These are phyloP conservation scores for Rhizopogon sp. DNA, from an alignment of 768 basidiomycete species.

Conservation along the genomic window DNA sequence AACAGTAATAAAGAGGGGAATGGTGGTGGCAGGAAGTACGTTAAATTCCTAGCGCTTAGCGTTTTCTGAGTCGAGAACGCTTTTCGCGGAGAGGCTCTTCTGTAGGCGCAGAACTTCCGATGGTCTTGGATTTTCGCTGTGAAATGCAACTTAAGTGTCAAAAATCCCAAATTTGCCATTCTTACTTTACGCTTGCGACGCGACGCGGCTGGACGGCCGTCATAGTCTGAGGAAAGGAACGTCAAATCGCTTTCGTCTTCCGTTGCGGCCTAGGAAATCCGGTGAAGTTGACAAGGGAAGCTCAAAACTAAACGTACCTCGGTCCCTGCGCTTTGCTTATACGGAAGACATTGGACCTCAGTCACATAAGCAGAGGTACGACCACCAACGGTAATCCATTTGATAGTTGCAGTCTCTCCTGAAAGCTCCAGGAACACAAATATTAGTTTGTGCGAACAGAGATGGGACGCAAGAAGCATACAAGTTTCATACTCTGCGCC, in stretches of 20 bases:
- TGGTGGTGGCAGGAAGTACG: background rate
- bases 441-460: constrained; percentile 1
- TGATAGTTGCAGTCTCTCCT: constrained; percentile 66
- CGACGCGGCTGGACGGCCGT: background rate
- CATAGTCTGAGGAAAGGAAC: background rate
- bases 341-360: constrained; percentile 48
- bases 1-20: too few relatives aligned
- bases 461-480: constrained; percentile 15
- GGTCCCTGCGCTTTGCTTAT: background rate
- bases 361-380: constrained; percentile 69
- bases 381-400: constrained; percentile 72
- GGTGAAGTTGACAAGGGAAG: background rate
- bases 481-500: constrained; percentile 43
- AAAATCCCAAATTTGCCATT: background rate
- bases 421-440: constrained; percentile 43
- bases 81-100: background rate
- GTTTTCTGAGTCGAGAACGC: background rate
- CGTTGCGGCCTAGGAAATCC: background rate
- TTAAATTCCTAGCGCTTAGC: background rate
- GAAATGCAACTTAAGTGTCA: background rate
- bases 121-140: background rate
- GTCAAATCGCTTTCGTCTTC: constrained; percentile 4
- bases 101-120: background rate
- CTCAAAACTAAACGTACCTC: background rate
- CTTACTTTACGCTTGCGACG: constrained; percentile 1